phyloP scores from a whole-genome alignment of 2,329 filamentous ascomycete species.

The Aspergillus tubingensis region DNA sequence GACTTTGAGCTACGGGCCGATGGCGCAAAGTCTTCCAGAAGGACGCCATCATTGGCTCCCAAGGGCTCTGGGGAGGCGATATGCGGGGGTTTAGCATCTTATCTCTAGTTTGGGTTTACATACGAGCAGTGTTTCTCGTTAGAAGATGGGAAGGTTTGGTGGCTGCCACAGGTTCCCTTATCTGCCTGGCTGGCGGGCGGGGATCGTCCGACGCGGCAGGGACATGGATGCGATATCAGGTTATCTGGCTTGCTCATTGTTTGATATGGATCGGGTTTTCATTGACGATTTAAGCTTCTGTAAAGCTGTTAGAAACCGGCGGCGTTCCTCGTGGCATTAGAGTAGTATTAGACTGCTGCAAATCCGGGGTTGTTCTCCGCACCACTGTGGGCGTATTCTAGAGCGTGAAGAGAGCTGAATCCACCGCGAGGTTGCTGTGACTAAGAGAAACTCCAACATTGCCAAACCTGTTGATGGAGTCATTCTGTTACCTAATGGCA shows the following conservation, averaged over 20 bases:
- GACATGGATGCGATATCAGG: background rate
- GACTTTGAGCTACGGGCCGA: constrained; percentile 11
- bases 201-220: background rate
- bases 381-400: background rate
- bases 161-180: background rate
- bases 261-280: background rate
- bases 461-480: background rate
- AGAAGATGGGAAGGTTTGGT: background rate
- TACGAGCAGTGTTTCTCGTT: background rate
- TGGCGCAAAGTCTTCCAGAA: constrained; percentile 7
- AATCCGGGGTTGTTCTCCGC: constrained; percentile 8
- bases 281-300: background rate
- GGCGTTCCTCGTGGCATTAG: constrained; percentile 4
- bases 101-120: background rate
- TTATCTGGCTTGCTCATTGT: background rate
- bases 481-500: constrained; percentile 7
- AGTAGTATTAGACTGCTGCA: background rate
- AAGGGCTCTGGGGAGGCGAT: background rate
- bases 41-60: constrained; percentile 10
- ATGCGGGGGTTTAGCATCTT: background rate
- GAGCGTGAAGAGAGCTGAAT: background rate
- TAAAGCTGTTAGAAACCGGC: background rate
- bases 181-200: background rate
- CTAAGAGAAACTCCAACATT: background rate
- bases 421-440: background rate